Evolutionary conservation across 2,329 filamentous ascomycete genomes (phyloP).

Genomic region (Fusarium equiseti): DNA sequence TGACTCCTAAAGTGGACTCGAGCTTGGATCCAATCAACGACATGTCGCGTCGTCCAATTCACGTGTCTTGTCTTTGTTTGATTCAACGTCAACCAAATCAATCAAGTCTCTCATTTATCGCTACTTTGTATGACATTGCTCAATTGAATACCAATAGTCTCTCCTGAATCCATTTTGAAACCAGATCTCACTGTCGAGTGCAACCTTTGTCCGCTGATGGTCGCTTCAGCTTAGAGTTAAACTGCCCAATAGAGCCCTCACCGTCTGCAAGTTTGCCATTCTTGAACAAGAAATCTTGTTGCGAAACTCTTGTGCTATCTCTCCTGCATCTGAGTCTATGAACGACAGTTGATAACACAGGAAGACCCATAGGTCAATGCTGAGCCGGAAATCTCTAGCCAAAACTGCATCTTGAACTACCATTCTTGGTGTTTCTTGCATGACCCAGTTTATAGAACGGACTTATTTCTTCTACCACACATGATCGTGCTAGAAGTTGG

Average conservation of each 20-base stretch:
- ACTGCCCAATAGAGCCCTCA: neutral
- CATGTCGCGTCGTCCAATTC: conserved; percentile 18
- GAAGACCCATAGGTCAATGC: conserved; percentile 1
- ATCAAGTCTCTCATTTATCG: neutral
- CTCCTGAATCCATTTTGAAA: neutral
- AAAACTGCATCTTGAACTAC: neutral
- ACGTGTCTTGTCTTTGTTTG: conserved; percentile 1
- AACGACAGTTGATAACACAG: neutral
- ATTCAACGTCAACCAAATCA: neutral
- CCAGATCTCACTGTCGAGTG: neutral
- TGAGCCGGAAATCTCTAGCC: neutral
- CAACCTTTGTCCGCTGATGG: neutral
- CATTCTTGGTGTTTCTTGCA: neutral
- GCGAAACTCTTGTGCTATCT: conserved; percentile 1
- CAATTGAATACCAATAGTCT: neutral
- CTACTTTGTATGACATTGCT: neutral
- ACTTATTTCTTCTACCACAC: neutral
- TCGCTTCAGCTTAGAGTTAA: neutral
- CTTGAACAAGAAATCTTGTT: neutral
- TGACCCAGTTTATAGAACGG: neutral
- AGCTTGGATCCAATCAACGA: conserved; percentile 21
- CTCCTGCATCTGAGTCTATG: neutral
- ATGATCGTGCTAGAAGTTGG: neutral
- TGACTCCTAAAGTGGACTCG: conserved; percentile 25
- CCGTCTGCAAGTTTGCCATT: conserved; percentile 1